Base-by-base conservation (phyloP, 2,329 filamentous ascomycete genomes). In the Arachnomyces sp. region DNA sequence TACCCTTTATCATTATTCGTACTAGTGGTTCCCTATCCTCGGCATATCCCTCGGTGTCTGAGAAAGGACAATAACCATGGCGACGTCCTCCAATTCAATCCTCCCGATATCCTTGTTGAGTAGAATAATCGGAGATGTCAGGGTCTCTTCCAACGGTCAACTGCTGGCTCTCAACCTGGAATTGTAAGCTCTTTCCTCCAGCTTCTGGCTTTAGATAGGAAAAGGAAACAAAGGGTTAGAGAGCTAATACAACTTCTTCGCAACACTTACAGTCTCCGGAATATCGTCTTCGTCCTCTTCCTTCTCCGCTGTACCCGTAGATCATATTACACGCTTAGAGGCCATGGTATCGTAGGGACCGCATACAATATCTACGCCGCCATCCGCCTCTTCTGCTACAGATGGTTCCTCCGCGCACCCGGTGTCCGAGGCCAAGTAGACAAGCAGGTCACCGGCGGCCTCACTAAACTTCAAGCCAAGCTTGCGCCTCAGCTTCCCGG, bases 281-380 rank as follows among this genome's bases (percentile, higher is more conserved):
- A 95, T 60, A 71, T 95, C 44, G 71, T 96, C 53, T 94, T 96
- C 63, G 73, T 89, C 57, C 76, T 94, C 52, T 95, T 96, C 67
- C 62, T 95, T 44, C 70, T 94, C 35, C 83, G 89, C 59, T 84
- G 88, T 73, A 77, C 83, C 25, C 85, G 87, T 50, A 85, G 84
- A 56, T 75, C 78, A 18, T 83, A 86, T 60, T 84, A 87, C 68
- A 86, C 92, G 58, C 74, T 96, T 51, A 86, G 85, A 56, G 92
- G 92, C 51, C 87, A 92, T 60, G 92, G 92, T 50, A 63, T 92
- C 54, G 66, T 94, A 57, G 90, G 90, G 48, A 85, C 86, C 43
- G 56, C 87, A 45, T 70, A 78, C 55, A 81, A 90, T 63, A 66
- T 85, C 47, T 95, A 92, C 69, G 69, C 72, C 47, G 75, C 80